A percentile compares a stretch with the other conserved stretches of the same genome.
These are phyloP conservation scores for Penicillium steckii DNA, from an alignment of 495 filamentous ascomycete genomes.

Conservation along the genomic window DNA sequence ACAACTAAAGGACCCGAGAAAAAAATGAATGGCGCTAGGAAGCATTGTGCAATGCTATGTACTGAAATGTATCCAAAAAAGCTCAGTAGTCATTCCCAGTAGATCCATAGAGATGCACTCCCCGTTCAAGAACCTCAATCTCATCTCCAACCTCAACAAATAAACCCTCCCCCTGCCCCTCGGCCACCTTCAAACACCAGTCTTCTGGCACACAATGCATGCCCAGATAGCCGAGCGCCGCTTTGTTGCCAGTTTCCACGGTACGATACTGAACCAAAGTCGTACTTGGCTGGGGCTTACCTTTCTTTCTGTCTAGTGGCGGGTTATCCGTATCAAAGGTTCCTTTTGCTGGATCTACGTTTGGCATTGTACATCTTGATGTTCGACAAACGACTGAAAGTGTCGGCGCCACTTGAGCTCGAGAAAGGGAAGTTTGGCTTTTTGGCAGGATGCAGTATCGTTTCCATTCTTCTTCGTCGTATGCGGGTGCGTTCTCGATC, in stretches of 20 bases:
- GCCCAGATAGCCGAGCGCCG: slow-evolving; percentile 17
- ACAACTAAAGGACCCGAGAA: no score
- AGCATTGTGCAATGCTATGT: no score
- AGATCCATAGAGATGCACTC: slow-evolving; percentile 14
- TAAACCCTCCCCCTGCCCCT: slow-evolving; percentile 4
- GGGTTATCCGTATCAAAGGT: slow-evolving; percentile 11
- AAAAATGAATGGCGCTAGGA: no score
- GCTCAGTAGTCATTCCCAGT: slow-evolving; percentile 15
- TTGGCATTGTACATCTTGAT: slow-evolving; percentile 20
- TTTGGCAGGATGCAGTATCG: slow-evolving; percentile 13
- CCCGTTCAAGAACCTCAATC: slow-evolving; percentile 19
- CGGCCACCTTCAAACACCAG: slow-evolving; percentile 8
- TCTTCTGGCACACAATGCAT: slow-evolving; percentile 22
- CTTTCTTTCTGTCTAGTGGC: slow-evolving; percentile 10
- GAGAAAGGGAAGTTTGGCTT: not conserved
- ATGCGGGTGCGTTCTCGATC: slow-evolving; percentile 11
- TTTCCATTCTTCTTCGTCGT: slow-evolving; percentile 17
- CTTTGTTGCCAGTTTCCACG: slow-evolving; percentile 14
- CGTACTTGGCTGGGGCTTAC: slow-evolving; percentile 19
- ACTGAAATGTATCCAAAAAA: not conserved
- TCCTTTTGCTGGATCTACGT: slow-evolving; percentile 13
- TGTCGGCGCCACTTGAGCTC: slow-evolving; percentile 4
- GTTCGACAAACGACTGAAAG: slow-evolving; percentile 18
- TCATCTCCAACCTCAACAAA: slow-evolving; percentile 15
- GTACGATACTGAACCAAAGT: slow-evolving; percentile 13